These are phyloP conservation scores for Plasmopara viticola DNA, from an alignment of 352 stramenopile species.

Conservation along the genomic window DNA sequence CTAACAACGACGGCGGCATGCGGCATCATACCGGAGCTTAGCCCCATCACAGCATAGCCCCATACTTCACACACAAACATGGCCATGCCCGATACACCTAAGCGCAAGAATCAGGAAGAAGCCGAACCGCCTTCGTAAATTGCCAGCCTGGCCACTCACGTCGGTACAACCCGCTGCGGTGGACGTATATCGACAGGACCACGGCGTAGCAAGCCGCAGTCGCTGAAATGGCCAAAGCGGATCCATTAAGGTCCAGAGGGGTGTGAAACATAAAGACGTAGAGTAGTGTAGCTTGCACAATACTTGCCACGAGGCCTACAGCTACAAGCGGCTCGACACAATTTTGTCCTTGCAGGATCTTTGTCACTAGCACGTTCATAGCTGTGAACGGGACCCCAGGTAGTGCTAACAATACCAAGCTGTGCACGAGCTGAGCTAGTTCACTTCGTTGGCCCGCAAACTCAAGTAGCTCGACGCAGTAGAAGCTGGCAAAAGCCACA, in stretches of 20 bases:
- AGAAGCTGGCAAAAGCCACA: conserved; percentile 59
- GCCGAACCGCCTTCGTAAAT: conserved; percentile 44
- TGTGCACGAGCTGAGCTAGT: conserved; percentile 59
- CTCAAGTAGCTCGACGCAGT: conserved; percentile 73
- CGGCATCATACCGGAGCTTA: conserved; percentile 71
- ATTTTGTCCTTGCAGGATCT: conserved; percentile 82
- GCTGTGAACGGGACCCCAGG: conserved; percentile 69
- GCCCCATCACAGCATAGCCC: conserved; percentile 68
- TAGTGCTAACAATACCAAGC: conserved; percentile 63
- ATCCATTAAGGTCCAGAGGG: conserved; percentile 63
- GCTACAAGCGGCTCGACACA: conserved; percentile 81
- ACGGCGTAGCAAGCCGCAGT: conserved; percentile 55
- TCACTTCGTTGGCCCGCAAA: conserved; percentile 57
- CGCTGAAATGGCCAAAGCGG: conserved; percentile 57
- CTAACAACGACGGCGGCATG: conserved; percentile 76
- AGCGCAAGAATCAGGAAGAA: conserved; percentile 71
- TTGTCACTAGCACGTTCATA: conserved; percentile 73
- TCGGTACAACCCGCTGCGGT: conserved; percentile 51
- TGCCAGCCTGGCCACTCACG: conserved; percentile 77
- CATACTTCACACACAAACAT: conserved; percentile 87
- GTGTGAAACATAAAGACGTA: conserved; percentile 87
- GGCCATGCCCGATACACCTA: conserved; percentile 73
- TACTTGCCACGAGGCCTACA: conserved; percentile 60
- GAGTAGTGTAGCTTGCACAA: conserved; percentile 72
- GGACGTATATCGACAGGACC: conserved; percentile 62